These are phyloP conservation scores for Aspergillus indologenus DNA, from an alignment of 495 filamentous ascomycete genomes.

Conservation along the genomic window DNA sequence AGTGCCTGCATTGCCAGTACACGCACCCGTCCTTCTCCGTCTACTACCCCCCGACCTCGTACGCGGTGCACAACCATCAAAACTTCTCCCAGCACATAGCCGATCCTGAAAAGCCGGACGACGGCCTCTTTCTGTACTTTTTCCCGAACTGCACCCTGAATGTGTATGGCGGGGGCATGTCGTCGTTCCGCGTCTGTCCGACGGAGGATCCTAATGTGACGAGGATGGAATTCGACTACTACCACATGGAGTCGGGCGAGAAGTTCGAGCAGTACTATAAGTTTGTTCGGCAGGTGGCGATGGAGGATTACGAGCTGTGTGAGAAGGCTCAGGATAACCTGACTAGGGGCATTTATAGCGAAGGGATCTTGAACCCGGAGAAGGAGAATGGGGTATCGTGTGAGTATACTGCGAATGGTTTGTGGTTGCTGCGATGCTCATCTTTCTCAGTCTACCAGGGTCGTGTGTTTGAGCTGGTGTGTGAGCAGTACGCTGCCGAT, in stretches of 20 bases:
- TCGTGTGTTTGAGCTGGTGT: conserved; percentile 52
- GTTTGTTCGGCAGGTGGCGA: conserved; percentile 58
- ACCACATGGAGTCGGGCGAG: conserved; percentile 49
- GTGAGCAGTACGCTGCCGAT: conserved; percentile 44
- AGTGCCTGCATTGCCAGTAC: conserved; percentile 63
- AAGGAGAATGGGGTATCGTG: conserved; percentile 58
- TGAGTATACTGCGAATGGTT: conserved; percentile 26
- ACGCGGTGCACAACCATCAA: conserved; percentile 52
- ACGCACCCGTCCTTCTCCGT: conserved; percentile 59
- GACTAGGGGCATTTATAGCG: conserved; percentile 52
- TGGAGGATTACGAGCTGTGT: conserved; percentile 60
- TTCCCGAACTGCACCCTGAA: conserved; percentile 61
- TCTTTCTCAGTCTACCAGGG: conserved; percentile 48
- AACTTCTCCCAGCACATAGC: conserved; percentile 60
- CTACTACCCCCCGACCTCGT: conserved; percentile 57
- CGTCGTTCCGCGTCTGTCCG: conserved; percentile 56
- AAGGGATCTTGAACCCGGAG: conserved; percentile 56
- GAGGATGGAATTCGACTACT: conserved; percentile 64
- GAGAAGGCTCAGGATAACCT: conserved; percentile 57
- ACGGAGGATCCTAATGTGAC: conserved; percentile 50
- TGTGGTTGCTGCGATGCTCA: neutral
- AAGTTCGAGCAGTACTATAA: conserved; percentile 59
- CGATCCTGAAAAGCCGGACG: conserved; percentile 53
- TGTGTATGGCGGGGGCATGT: conserved; percentile 61
- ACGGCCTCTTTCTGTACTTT: conserved; percentile 59